phyloP scores from a whole-genome alignment of 2,329 filamentous ascomycete species.

The Beauveria sp. region DNA sequence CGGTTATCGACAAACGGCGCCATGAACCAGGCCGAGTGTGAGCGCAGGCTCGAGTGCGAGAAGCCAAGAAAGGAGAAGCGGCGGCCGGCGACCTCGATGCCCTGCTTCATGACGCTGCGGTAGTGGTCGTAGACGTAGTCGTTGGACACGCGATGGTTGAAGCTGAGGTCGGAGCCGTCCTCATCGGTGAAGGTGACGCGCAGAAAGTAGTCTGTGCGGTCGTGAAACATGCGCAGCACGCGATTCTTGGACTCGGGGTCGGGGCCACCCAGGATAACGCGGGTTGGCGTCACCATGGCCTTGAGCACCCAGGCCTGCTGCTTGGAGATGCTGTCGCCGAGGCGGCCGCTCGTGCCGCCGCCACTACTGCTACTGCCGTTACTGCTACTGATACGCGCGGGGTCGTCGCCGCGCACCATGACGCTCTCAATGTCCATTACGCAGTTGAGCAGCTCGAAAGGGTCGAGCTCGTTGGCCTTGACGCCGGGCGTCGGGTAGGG shows the following conservation, averaged over 20 bases:
- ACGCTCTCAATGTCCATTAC: constrained; percentile 34
- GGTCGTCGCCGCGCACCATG: constrained; percentile 20
- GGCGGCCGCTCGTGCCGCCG: constrained; percentile 13
- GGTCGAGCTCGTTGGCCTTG: constrained; percentile 34
- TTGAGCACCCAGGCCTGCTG: constrained; percentile 47
- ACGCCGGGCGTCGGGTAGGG: constrained; percentile 45
- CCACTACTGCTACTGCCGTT: not conserved
- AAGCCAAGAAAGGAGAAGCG: constrained; percentile 65
- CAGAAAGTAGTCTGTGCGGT: constrained; percentile 55
- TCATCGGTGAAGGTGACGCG: constrained; percentile 71
- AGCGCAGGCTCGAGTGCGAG: constrained; percentile 68
- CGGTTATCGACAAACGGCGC: constrained; percentile 36
- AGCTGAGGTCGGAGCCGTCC: constrained; percentile 55
- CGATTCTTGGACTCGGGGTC: constrained; percentile 63
- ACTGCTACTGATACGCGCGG: too few species aligned
- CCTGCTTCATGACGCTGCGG: constrained; percentile 46
- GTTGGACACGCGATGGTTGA: constrained; percentile 41
- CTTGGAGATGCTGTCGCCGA: constrained; percentile 21
- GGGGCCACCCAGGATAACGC: constrained; percentile 50
- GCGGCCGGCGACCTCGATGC: constrained; percentile 57
- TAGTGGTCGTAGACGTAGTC: constrained; percentile 53
- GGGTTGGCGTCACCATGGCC: constrained; percentile 52
- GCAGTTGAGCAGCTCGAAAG: constrained; percentile 31
- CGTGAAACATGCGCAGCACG: constrained; percentile 57
- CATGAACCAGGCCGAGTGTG: constrained; percentile 61